phyloP scores from a whole-genome alignment of 129 eudicot species.

The Daucus carota region DNA sequence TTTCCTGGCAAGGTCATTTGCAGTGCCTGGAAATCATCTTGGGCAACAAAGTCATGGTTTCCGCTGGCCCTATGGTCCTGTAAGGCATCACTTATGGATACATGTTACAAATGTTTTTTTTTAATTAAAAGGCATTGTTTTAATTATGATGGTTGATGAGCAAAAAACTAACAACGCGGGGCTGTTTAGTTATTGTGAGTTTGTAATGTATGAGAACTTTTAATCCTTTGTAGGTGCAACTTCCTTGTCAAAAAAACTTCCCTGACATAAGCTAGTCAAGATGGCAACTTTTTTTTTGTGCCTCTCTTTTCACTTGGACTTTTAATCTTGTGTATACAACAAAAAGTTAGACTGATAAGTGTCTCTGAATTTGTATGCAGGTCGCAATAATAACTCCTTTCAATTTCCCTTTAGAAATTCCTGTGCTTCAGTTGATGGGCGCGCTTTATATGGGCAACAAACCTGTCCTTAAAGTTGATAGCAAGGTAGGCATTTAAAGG shows the following conservation, averaged over 20 bases:
- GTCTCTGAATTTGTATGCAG: conserved; percentile 28
- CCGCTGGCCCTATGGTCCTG: conserved; percentile 99
- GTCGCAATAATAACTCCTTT: conserved; percentile 93
- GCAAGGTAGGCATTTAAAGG: conserved; percentile 52
- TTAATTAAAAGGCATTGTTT: background rate
- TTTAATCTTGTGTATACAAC: background rate
- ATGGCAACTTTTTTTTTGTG: background rate
- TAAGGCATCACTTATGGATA: conserved; percentile 27
- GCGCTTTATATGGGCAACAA: conserved; percentile 99
- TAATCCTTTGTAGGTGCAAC: background rate
- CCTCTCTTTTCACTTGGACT: background rate
- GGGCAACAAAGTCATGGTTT: conserved; percentile 99
- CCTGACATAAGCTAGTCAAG: background rate
- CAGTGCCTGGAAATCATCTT: conserved; percentile 96
- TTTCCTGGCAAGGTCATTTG: conserved; percentile 91
- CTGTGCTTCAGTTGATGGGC: conserved; percentile 34
- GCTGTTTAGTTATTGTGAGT: too few relatives aligned
- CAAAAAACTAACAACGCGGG: background rate
- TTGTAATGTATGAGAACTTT: background rate
- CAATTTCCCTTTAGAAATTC: conserved; percentile 95
- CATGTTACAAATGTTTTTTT: background rate
- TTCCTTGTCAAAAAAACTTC: background rate
- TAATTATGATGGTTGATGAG: background rate
- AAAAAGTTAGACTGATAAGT: background rate
- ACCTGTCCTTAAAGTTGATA: conserved; percentile 90